These are phyloP conservation scores for Jamesozyma gamospora DNA, from an alignment of 805 yeast species.

Conservation along the genomic window DNA sequence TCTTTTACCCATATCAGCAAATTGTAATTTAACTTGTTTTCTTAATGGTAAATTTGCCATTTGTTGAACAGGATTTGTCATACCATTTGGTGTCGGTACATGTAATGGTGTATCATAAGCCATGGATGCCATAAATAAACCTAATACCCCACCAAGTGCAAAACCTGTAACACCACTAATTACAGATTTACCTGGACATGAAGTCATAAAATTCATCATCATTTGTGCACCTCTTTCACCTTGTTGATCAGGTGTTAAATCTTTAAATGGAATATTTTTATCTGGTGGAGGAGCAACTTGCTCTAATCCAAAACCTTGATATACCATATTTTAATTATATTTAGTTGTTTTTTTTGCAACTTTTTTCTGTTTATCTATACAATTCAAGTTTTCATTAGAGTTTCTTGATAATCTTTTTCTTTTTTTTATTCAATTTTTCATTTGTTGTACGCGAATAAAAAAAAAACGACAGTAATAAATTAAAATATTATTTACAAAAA, in stretches of 20 bases:
- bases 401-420: too few relatives aligned
- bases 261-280: slow-evolving; percentile 41
- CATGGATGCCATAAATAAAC: slow-evolving; percentile 78
- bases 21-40: slow-evolving; percentile 87
- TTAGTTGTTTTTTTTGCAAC: too few relatives aligned
- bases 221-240: slow-evolving; percentile 81
- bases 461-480: too few relatives aligned
- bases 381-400: too few relatives aligned
- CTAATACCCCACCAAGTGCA: slow-evolving; percentile 90
- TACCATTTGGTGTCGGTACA: slow-evolving; percentile 20
- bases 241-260: slow-evolving; percentile 86
- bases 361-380: too few relatives aligned
- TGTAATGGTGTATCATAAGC: slow-evolving; percentile 35
- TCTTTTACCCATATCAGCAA: slow-evolving; percentile 83
- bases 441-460: too few relatives aligned
- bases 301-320: slow-evolving; percentile 35
- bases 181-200: slow-evolving; percentile 90
- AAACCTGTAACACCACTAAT: slow-evolving; percentile 92
- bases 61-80: slow-evolving; percentile 32
- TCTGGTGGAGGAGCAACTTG: slow-evolving; percentile 31
- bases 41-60: slow-evolving; percentile 79
- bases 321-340: slow-evolving; percentile 27
- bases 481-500: too few relatives aligned
- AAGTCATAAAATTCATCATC: slow-evolving; percentile 76
- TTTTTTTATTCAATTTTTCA: too few relatives aligned